These are phyloP conservation scores for Waltergamsia citrina DNA, from an alignment of 2,329 filamentous ascomycete species.

Conservation along the genomic window DNA sequence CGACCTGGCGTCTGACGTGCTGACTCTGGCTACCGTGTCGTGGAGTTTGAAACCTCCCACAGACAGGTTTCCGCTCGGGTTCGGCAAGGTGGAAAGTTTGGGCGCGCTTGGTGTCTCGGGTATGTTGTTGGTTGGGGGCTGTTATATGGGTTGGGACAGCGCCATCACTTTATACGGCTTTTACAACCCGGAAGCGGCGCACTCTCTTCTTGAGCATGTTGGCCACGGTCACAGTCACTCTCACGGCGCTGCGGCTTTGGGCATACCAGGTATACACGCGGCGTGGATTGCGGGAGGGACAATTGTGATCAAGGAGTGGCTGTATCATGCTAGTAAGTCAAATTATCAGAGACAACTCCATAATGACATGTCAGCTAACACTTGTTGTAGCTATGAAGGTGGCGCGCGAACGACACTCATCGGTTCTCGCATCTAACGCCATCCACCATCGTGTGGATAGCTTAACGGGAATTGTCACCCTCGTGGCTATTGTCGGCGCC, in stretches of 20 bases:
- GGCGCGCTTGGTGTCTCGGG: conserved; percentile 89
- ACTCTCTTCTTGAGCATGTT: conserved; percentile 52
- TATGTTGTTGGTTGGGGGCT: conserved; percentile 77
- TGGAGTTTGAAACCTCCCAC: conserved; percentile 84
- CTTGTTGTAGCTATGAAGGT: conserved; percentile 76
- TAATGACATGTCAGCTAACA: not conserved
- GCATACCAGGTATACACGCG: conserved; percentile 77
- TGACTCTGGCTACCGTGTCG: conserved; percentile 89
- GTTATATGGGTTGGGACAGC: conserved; percentile 85
- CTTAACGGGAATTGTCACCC: conserved; percentile 85
- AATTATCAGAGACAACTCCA: too few species aligned
- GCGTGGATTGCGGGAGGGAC: conserved; percentile 90
- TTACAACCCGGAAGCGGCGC: conserved; percentile 59
- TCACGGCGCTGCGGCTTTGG: conserved; percentile 33
- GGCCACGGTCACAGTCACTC: conserved; percentile 56
- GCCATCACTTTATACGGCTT: conserved; percentile 58
- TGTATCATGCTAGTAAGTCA: conserved; percentile 89
- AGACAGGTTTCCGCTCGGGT: conserved; percentile 77
- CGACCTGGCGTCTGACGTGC: conserved; percentile 87
- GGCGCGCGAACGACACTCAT: conserved; percentile 86
- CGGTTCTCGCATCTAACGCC: conserved; percentile 90
- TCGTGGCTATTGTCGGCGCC: conserved; percentile 80
- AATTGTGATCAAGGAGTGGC: conserved; percentile 89
- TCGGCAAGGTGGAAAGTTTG: conserved; percentile 95
- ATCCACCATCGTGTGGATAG: conserved; percentile 95